Conservation (phyloP, 495 filamentous ascomycete genomes). For the Margaritispora aquatica region DNA sequence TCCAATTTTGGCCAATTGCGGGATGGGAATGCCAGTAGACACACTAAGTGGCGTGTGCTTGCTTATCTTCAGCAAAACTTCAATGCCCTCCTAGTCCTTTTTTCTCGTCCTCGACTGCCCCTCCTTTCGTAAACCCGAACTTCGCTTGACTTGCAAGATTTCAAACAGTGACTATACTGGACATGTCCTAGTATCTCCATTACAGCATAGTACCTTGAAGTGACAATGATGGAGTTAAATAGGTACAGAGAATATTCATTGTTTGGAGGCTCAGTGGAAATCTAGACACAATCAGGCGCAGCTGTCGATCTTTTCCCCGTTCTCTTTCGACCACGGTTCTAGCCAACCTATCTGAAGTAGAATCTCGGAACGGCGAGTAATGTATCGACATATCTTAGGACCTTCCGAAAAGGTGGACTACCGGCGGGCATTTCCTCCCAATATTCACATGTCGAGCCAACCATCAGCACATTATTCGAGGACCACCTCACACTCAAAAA, state of each 20-base stretch:
- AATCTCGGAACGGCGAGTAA: background rate
- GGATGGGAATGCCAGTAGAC: slow-evolving; percentile 11
- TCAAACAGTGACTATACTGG: background rate
- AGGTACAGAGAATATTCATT: background rate
- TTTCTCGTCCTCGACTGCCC: background rate
- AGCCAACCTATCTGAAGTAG: background rate
- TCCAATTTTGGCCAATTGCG: background rate
- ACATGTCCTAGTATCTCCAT: background rate
- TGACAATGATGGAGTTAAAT: background rate
- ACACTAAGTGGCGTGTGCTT: slow-evolving; percentile 16
- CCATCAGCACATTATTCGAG: no score
- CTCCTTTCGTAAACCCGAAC: background rate
- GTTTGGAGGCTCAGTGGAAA: background rate
- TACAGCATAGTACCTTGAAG: background rate
- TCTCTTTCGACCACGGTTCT: background rate
- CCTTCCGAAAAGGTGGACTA: background rate
- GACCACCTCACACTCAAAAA: no score
- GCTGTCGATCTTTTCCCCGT: background rate
- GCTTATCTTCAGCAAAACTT: slow-evolving; percentile 11
- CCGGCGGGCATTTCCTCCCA: background rate
- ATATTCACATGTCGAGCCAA: background rate
- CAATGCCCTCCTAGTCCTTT: background rate
- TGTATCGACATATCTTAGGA: background rate
- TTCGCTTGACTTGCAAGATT: background rate
- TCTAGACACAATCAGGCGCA: background rate